Conservation (phyloP, 164 flowering plant species). For the Cinnamomum micranthum region DNA sequence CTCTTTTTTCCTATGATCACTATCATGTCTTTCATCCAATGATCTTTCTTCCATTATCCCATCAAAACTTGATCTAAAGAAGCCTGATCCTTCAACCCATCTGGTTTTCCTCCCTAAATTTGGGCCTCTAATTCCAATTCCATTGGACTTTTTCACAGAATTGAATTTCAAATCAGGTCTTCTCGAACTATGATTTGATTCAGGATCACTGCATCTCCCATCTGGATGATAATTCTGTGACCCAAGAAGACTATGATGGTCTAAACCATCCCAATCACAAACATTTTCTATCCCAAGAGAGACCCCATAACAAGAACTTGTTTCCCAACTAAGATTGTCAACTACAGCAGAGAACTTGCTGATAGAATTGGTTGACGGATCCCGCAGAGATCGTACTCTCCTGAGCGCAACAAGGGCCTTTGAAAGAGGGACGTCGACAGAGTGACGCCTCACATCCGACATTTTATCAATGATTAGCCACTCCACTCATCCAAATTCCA, state of each 20-base stretch:
- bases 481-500: conserved; percentile 2
- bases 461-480: conserved; percentile 9
- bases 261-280: conserved; percentile 16
- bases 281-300: conserved; percentile 39
- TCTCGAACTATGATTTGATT: conserved; percentile 19
- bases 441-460: conserved; percentile 77
- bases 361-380: conserved; percentile 79
- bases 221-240: conserved; percentile 13
- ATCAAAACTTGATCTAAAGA: conserved; percentile 15
- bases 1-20: conserved; percentile 22
- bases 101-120: conserved; percentile 10
- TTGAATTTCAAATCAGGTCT: conserved; percentile 19
- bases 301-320: conserved; percentile 53
- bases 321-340: conserved; percentile 72
- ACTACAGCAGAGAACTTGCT: conserved; percentile 53
- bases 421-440: conserved; percentile 81
- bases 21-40: conserved; percentile 22
- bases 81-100: conserved; percentile 19
- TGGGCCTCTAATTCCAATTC: conserved; percentile 12
- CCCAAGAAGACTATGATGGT: conserved; percentile 13
- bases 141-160: conserved; percentile 13
- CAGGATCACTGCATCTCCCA: conserved; percentile 20
- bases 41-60: conserved; percentile 17
- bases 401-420: conserved; percentile 74
- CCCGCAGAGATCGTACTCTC: conserved; percentile 86